Evolutionary conservation across 148 eudicot species (phyloP).

Genomic region (Rhododendron williamsianum): DNA sequence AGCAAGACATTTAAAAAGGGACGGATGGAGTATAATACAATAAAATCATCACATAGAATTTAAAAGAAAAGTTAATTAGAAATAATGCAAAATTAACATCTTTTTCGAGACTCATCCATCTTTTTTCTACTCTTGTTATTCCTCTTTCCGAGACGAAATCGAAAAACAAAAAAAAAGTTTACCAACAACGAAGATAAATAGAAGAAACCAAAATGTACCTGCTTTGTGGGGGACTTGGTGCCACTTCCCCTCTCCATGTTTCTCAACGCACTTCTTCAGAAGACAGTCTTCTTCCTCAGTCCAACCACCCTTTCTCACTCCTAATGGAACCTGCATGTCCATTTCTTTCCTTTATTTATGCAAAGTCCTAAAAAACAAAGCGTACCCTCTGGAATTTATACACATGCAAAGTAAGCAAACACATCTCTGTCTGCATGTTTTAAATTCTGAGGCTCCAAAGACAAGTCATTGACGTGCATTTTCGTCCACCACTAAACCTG

Average conservation of each 20-base stretch:
- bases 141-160: too few species aligned
- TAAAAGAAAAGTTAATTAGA: too few species aligned
- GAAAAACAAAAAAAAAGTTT: too few species aligned
- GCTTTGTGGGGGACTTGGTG: background rate
- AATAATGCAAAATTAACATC: too few species aligned
- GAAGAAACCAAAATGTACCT: background rate
- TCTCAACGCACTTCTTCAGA: slow-evolving; percentile 3
- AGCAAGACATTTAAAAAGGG: too few species aligned
- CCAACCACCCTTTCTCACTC: slow-evolving; percentile 38
- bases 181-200: too few species aligned
- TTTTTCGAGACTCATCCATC: too few species aligned
- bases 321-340: background rate
- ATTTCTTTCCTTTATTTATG: too few species aligned
- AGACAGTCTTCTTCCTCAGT: slow-evolving; percentile 26
- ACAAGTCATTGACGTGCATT: background rate
- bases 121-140: too few species aligned
- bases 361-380: background rate
- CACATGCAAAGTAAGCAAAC: background rate
- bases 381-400: background rate
- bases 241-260: slow-evolving; percentile 3
- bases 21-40: too few species aligned
- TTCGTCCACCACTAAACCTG: background rate
- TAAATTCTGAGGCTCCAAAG: background rate
- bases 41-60: too few species aligned
- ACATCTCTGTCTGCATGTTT: too few species aligned